Conservation (phyloP, 2,329 filamentous ascomycete species). For the Pseudofabraea citricarpa region DNA sequence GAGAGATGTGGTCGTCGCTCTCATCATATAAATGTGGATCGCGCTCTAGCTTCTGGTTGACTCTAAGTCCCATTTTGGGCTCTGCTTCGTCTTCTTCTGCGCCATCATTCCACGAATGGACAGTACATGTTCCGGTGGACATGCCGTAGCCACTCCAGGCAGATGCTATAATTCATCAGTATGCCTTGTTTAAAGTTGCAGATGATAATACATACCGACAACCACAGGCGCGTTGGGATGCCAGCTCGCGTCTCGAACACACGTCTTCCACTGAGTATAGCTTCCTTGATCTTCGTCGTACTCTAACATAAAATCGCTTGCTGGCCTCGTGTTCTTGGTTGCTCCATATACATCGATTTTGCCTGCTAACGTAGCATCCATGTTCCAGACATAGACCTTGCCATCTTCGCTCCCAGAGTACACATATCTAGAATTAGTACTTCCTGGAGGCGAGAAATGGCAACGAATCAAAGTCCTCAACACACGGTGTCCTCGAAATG, state of each 20-base stretch:
- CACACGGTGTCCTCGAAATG: slow-evolving; percentile 86
- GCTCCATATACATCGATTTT: slow-evolving; percentile 73
- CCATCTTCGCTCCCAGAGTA: slow-evolving; percentile 90
- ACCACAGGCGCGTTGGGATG: slow-evolving; percentile 65
- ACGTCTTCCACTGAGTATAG: slow-evolving; percentile 51
- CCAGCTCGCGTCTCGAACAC: slow-evolving; percentile 68
- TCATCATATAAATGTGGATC: slow-evolving; percentile 11
- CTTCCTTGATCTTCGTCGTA: slow-evolving; percentile 21
- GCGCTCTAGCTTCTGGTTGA: slow-evolving; percentile 35
- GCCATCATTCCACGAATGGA: slow-evolving; percentile 64
- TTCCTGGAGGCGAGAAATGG: slow-evolving; percentile 85
- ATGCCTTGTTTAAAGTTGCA: background rate
- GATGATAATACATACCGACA: slow-evolving; percentile 27
- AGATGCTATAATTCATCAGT: slow-evolving; percentile 42
- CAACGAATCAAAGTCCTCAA: slow-evolving; percentile 88
- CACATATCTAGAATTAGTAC: slow-evolving; percentile 86
- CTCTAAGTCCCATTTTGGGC: slow-evolving; percentile 39
- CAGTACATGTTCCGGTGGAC: slow-evolving; percentile 58
- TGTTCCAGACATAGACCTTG: slow-evolving; percentile 85
- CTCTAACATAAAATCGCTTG: slow-evolving; percentile 14
- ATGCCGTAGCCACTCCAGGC: slow-evolving; percentile 67
- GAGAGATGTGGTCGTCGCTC: too few relatives aligned
- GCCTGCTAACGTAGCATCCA: slow-evolving; percentile 79
- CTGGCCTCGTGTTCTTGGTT: slow-evolving; percentile 57
- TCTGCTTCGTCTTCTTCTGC: slow-evolving; percentile 51